A percentile compares a stretch with the other conserved stretches of the same genome.
Evolutionary conservation across 2,329 filamentous ascomycete genomes (phyloP).

Genomic region (Aureobasidium sp.): DNA sequence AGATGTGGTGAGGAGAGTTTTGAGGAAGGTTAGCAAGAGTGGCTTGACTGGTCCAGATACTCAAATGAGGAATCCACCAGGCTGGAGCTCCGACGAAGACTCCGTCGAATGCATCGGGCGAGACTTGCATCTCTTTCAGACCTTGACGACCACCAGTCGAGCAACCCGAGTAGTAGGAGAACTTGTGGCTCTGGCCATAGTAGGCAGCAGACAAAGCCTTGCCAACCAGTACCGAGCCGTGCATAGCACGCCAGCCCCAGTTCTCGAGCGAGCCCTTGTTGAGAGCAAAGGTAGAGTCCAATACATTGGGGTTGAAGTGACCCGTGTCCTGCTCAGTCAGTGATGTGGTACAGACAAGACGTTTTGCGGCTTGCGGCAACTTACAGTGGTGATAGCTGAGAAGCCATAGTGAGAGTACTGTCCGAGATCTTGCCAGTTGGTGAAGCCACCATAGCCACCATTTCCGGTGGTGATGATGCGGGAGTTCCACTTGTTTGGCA

Average conservation of each 20-base stretch:
- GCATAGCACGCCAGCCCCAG: conserved; percentile 37
- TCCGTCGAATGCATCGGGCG: conserved; percentile 53
- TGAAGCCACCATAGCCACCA: conserved; percentile 41
- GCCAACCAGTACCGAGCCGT: conserved; percentile 43
- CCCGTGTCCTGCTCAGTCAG: conserved; percentile 39
- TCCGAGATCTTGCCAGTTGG: conserved; percentile 45
- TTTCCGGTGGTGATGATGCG: conserved; percentile 35
- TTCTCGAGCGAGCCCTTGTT: conserved; percentile 33
- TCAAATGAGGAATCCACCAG: conserved; percentile 46
- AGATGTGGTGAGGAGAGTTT: conserved; percentile 40
- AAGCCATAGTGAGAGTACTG: conserved; percentile 9
- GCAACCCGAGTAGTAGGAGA: conserved; percentile 53
- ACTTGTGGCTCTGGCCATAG: conserved; percentile 39
- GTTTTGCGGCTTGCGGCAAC: neutral
- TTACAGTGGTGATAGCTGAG: neutral
- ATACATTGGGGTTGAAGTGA: conserved; percentile 33
- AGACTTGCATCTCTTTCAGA: conserved; percentile 46
- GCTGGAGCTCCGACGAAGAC: conserved; percentile 47
- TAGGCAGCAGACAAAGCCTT: conserved; percentile 44
- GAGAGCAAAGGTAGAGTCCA: conserved; percentile 34
- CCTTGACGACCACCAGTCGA: conserved; percentile 55
- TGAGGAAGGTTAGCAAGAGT: conserved; percentile 44
- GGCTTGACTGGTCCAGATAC: conserved; percentile 38
- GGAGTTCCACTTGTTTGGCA: conserved; percentile 28
- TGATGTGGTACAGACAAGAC: conserved; percentile 34